These are phyloP conservation scores for Aspergillus saccharolyticus DNA, from an alignment of 495 filamentous ascomycete genomes.

Conservation along the genomic window DNA sequence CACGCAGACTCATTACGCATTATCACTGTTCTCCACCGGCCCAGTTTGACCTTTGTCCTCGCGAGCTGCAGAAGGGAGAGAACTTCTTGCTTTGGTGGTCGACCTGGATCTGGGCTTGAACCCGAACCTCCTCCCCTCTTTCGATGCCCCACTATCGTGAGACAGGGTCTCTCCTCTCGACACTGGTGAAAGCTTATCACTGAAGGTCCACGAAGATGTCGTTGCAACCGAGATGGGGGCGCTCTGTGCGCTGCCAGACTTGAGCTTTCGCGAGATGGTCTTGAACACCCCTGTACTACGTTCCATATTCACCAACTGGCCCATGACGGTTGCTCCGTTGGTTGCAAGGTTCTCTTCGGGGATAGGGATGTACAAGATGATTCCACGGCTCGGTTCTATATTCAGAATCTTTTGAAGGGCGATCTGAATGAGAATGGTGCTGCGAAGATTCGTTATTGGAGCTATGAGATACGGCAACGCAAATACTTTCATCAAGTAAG, in stretches of 20 bases:
- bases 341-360: slow-evolving; percentile 65
- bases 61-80: not conserved
- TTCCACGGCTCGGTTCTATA: slow-evolving; percentile 57
- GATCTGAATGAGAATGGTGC: slow-evolving; percentile 66
- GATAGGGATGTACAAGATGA: slow-evolving; percentile 65
- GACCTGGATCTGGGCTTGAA: slow-evolving; percentile 3
- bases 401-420: slow-evolving; percentile 64
- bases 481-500: slow-evolving; percentile 74
- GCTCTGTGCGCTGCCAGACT: slow-evolving; percentile 29
- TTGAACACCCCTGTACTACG: slow-evolving; percentile 32
- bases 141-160: slow-evolving; percentile 5
- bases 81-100: slow-evolving; percentile 5
- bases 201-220: slow-evolving; percentile 16
- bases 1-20: not conserved
- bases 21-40: not conserved
- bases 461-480: slow-evolving; percentile 63
- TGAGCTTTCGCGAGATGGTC: slow-evolving; percentile 31
- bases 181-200: not conserved
- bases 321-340: slow-evolving; percentile 62
- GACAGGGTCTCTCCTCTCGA: not conserved
- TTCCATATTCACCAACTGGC: slow-evolving; percentile 60
- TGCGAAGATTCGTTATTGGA: slow-evolving; percentile 76
- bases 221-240: slow-evolving; percentile 22
- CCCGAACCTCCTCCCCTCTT: slow-evolving; percentile 2
- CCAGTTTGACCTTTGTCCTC: not conserved